Percentiles rank a stretch among this genome's conserved stretches.
phyloP scores from a whole-genome alignment of 2,329 filamentous ascomycete genomes.

The Aspergillus pseudoviridinutans region DNA sequence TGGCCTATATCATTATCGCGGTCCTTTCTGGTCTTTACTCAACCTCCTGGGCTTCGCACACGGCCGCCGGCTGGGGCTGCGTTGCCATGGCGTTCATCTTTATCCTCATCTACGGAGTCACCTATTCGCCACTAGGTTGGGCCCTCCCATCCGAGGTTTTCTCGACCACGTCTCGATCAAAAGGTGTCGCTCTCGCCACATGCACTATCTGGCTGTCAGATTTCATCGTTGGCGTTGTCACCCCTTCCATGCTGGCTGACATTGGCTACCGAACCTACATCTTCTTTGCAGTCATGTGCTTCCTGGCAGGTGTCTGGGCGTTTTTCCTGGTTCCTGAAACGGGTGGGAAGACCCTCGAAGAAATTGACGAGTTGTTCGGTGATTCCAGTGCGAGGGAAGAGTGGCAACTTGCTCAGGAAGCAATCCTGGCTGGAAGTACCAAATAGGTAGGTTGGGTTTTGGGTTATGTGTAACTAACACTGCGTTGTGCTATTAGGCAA shows the following conservation, averaged over 20 bases:
- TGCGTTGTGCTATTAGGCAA: too few relatives aligned
- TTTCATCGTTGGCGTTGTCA: constrained; percentile 53
- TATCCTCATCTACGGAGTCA: constrained; percentile 16
- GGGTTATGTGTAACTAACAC: too few relatives aligned
- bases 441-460: background rate
- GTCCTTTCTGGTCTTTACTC: constrained; percentile 17
- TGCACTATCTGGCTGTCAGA: constrained; percentile 38
- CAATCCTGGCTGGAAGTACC: background rate
- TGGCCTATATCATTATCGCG: constrained; percentile 28
- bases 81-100: constrained; percentile 14
- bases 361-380: constrained; percentile 44
- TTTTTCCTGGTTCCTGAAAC: constrained; percentile 53
- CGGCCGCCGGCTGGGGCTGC: constrained; percentile 15
- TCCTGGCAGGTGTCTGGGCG: constrained; percentile 46
- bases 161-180: constrained; percentile 29
- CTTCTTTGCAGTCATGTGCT: constrained; percentile 52
- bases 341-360: constrained; percentile 49
- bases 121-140: constrained; percentile 36
- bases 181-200: constrained; percentile 33
- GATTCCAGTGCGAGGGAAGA: constrained; percentile 5
- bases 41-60: constrained; percentile 17
- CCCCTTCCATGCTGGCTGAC: constrained; percentile 57
- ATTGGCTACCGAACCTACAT: constrained; percentile 48
- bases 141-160: constrained; percentile 36
- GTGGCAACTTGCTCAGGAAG: background rate